A percentile compares a stretch with the other conserved stretches of the same genome.
Evolutionary conservation across 2,329 filamentous ascomycete genomes (phyloP).

Genomic region (Apiospora aurea): DNA sequence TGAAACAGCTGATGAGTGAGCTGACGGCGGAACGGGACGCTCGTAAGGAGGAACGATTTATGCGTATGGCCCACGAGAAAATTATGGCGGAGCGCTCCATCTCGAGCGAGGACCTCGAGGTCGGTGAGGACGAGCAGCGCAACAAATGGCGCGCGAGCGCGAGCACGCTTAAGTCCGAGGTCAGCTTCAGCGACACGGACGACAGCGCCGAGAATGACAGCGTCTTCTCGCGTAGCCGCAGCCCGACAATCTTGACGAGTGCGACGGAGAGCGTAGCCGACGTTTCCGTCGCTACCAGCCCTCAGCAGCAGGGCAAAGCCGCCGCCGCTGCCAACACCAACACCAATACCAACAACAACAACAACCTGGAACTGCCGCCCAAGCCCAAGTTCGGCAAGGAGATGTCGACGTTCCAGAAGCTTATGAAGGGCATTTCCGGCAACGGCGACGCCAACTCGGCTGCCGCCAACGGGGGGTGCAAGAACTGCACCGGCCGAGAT

Average conservation of each 20-base stretch:
- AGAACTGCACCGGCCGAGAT: slow-evolving; percentile 65
- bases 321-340: slow-evolving; percentile 12
- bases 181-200: slow-evolving; percentile 58
- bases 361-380: slow-evolving; percentile 30
- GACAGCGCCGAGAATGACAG: slow-evolving; percentile 57
- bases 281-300: background rate
- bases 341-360: slow-evolving; percentile 16
- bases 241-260: slow-evolving; percentile 57
- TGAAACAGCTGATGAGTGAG: slow-evolving; percentile 58
- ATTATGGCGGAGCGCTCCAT: slow-evolving; percentile 48
- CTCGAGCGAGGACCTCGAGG: slow-evolving; percentile 60
- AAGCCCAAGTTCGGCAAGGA: slow-evolving; percentile 44
- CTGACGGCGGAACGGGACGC: slow-evolving; percentile 59
- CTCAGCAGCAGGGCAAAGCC: slow-evolving; percentile 27
- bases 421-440: slow-evolving; percentile 54
- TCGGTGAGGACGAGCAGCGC: slow-evolving; percentile 60
- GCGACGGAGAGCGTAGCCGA: slow-evolving; percentile 35
- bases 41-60: slow-evolving; percentile 47
- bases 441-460: slow-evolving; percentile 41
- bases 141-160: slow-evolving; percentile 52
- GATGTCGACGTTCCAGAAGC: slow-evolving; percentile 55
- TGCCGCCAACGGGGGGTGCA: slow-evolving; percentile 47
- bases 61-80: slow-evolving; percentile 38
- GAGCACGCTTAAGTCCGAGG: slow-evolving; percentile 50
- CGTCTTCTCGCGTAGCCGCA: slow-evolving; percentile 67